Evolutionary conservation across 2,329 filamentous ascomycete genomes (phyloP).

Genomic region (Xylaria sp.): DNA sequence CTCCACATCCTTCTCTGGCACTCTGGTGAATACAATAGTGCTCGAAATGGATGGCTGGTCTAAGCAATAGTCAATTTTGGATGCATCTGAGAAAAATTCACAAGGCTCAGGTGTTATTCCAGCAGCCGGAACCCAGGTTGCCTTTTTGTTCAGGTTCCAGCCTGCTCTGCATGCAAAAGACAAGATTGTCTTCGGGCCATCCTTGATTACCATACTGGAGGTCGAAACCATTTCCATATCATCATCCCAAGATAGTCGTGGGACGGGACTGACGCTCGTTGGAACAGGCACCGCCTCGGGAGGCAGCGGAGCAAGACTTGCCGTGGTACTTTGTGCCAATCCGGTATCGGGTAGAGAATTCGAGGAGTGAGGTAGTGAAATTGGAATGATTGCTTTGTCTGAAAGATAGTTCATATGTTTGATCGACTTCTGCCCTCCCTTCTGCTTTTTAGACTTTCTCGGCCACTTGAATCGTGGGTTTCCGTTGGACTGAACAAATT

Average conservation of each 20-base stretch:
- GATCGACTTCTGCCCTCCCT: neutral
- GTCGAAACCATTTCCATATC: neutral
- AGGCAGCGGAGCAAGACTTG: neutral
- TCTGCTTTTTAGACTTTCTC: neutral
- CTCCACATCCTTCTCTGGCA: neutral
- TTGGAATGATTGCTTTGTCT: neutral
- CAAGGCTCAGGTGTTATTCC: neutral
- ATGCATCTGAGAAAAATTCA: neutral
- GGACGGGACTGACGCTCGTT: neutral
- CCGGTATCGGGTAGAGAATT: neutral
- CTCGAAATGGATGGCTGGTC: neutral
- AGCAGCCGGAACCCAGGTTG: neutral
- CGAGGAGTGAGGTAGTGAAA: neutral
- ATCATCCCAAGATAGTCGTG: neutral
- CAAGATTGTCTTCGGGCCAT: neutral
- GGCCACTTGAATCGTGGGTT: neutral
- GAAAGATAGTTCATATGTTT: neutral
- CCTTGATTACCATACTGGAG: neutral
- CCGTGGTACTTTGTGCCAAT: neutral
- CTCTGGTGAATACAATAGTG: neutral
- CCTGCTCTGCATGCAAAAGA: constrained; percentile 11
- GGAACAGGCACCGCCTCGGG: too few species aligned
- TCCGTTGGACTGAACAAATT: constrained; percentile 7
- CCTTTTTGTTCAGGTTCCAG: constrained; percentile 10
- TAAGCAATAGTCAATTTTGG: neutral